Evolutionary conservation across 371 early-diverging fungal genomes (phyloP).

Genomic region (Zychaea mexicana): DNA sequence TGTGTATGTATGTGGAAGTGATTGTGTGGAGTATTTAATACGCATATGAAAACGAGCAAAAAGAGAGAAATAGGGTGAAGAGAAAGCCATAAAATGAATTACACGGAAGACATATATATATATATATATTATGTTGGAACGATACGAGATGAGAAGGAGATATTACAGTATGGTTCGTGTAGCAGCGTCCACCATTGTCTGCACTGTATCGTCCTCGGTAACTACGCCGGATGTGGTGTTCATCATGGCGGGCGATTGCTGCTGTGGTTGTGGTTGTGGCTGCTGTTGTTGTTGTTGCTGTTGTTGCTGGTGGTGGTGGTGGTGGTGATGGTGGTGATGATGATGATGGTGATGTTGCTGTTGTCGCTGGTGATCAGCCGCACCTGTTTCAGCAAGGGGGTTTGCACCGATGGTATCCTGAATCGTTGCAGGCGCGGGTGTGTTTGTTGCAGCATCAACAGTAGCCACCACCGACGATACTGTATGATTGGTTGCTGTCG

Average conservation of each 20-base stretch:
- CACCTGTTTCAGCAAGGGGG: no score
- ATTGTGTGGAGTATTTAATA: not conserved
- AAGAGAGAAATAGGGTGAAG: not conserved
- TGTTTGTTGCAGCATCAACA: no score
- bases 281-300: not conserved
- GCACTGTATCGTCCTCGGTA: slow-evolving; percentile 9
- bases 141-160: not conserved
- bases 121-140: not conserved
- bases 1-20: no score
- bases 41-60: not conserved
- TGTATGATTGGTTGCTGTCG: slow-evolving; percentile 11
- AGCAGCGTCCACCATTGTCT: slow-evolving; percentile 4
- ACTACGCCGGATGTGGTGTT: slow-evolving; percentile 7
- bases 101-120: not conserved
- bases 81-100: not conserved
- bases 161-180: slow-evolving; percentile 6
- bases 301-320: not conserved
- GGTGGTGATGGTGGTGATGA: no score
- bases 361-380: not conserved
- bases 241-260: slow-evolving; percentile 10
- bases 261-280: not conserved
- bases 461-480: no score
- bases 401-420: no score
- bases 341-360: not conserved
- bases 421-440: no score